phyloP scores from a whole-genome alignment of 2,329 filamentous ascomycete genomes.

The Tolypocladium album region DNA sequence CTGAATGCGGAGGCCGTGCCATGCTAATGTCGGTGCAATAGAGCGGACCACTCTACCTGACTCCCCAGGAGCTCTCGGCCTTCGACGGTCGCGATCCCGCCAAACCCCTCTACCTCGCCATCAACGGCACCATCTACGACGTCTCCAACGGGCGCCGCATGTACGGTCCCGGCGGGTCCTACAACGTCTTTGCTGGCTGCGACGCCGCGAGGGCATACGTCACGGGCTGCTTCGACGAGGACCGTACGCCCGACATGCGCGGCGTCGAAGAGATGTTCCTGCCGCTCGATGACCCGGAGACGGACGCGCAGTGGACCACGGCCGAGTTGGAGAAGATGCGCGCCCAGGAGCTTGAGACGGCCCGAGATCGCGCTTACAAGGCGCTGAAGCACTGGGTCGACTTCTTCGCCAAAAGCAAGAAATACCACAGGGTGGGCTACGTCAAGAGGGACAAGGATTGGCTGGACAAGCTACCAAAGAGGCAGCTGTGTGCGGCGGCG shows the following conservation, averaged over 20 bases:
- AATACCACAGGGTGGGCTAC: slow-evolving; percentile 72
- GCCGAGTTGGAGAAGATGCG: slow-evolving; percentile 42
- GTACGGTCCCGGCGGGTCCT: slow-evolving; percentile 78
- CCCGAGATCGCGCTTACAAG: slow-evolving; percentile 52
- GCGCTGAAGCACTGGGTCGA: slow-evolving; percentile 70
- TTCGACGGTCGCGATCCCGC: slow-evolving; percentile 69
- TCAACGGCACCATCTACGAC: slow-evolving; percentile 82
- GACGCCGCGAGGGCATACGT: slow-evolving; percentile 86
- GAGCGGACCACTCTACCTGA: slow-evolving; percentile 56
- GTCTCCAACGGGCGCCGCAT: slow-evolving; percentile 57
- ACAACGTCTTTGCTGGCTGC: slow-evolving; percentile 74
- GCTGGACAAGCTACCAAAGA: slow-evolving; percentile 50
- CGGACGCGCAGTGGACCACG: slow-evolving; percentile 48
- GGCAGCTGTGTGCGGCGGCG: slow-evolving; percentile 61
- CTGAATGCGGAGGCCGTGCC: not conserved
- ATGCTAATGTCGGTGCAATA: slow-evolving; percentile 11
- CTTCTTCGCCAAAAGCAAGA: slow-evolving; percentile 70
- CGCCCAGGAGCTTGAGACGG: slow-evolving; percentile 53
- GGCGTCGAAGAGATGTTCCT: slow-evolving; percentile 83
- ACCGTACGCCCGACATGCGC: slow-evolving; percentile 72
- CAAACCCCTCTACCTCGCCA: slow-evolving; percentile 79
- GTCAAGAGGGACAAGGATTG: slow-evolving; percentile 53
- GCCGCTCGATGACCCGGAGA: slow-evolving; percentile 48
- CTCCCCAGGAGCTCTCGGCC: slow-evolving; percentile 57
- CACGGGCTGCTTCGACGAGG: slow-evolving; percentile 83